Conservation (phyloP, 768 basidiomycete species). For the Phylloporus sp. region DNA sequence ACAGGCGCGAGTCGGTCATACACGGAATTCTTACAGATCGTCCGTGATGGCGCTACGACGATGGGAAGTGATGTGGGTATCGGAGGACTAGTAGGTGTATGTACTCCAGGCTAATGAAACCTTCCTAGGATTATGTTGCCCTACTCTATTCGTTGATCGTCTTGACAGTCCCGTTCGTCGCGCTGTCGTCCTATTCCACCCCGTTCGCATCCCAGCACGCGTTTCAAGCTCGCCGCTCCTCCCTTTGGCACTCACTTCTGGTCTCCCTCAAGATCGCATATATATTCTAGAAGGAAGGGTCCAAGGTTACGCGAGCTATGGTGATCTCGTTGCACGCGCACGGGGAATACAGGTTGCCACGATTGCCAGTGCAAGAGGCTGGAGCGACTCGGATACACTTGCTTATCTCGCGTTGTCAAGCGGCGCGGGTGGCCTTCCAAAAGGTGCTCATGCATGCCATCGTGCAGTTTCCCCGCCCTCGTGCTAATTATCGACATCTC, state of each 20-base stretch:
- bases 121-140: conserved; percentile 46
- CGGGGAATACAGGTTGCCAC: conserved; percentile 35
- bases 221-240: conserved; percentile 43
- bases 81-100: conserved; percentile 46
- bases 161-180: conserved; percentile 47
- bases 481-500: conserved; percentile 1
- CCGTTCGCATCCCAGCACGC: conserved; percentile 50
- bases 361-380: conserved; percentile 42
- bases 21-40: conserved; percentile 45
- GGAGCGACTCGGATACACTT: conserved; percentile 47
- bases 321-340: conserved; percentile 40
- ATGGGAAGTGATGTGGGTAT: conserved; percentile 40
- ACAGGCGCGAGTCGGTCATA: conserved; percentile 45
- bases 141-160: conserved; percentile 46
- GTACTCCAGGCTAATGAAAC: background rate
- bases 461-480: background rate
- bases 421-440: conserved; percentile 71
- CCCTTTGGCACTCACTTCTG: conserved; percentile 36
- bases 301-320: conserved; percentile 40
- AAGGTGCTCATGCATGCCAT: conserved; percentile 46
- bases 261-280: conserved; percentile 38
- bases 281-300: conserved; percentile 43
- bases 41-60: conserved; percentile 54
- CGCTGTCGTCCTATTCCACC: conserved; percentile 53
- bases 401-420: conserved; percentile 75